Base-by-base conservation (phyloP, 305 asterid genomes). In the Fraxinus platypoda region DNA sequence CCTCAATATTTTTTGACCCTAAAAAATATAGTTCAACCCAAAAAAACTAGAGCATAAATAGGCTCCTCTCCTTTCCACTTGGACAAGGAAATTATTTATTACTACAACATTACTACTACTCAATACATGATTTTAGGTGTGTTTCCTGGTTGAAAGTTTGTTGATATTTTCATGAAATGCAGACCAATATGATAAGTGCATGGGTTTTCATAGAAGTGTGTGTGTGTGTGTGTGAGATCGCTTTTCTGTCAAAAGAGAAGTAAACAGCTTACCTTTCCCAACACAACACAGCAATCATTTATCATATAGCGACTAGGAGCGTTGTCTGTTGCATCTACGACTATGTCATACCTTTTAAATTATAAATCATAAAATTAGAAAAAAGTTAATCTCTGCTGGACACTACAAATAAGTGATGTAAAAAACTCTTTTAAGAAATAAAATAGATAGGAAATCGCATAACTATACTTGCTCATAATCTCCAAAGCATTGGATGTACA, bases 301-400 rank as follows among this genome's bases (percentile, higher is more conserved):
- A 96, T 96, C 99, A 96, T 89, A 87, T 96, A 96, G 78, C 98
- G 97, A 81, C 98, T 94, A 66, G 98, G 98, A 80, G 85, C 97
- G 83, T 95, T 95, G 80, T 95, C 99, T 13, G 99, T 95, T 74
- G 98, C 98, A 92, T 95, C 99, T 71, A 95, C 88, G 37, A 94
- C 99, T 78, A 94, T 85, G 77, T 94, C 98, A 86, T 95, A 95
- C 91, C 99, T 95, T 85, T 80, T 26, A 73, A 37, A 82, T 30
- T 35, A 19, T 72, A 59, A 83, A 83, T 71, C 80, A 82, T 34
- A 84, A 80, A 85, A 86, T 68, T 9, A 68, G 66, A 77, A 75
- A 68, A 76, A 72, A 81, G 28, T 21, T 31, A 73, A 74, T 46
- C 33, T 7, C 74, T 23, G 23, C n/a, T 78, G 64, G 23, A 31